Evolutionary conservation across 305 asterid genomes (phyloP).

Genomic region (Fraxinus baroniana): DNA sequence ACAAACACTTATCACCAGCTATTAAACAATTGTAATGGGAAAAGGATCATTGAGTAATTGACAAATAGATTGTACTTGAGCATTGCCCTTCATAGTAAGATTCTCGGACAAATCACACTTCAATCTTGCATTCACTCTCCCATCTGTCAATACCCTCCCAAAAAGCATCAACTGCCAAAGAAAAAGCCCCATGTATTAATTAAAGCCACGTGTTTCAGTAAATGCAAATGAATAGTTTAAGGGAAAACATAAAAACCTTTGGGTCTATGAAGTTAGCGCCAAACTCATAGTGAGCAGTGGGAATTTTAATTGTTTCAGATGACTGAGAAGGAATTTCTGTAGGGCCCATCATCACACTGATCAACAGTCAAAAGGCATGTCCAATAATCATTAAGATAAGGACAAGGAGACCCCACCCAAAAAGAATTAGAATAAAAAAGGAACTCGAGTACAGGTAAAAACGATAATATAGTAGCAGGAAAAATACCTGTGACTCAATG

Average conservation of each 20-base stretch:
- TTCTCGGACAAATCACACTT: slow-evolving; percentile 86
- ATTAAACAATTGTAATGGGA: neutral
- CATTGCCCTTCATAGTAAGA: slow-evolving; percentile 76
- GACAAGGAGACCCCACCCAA: neutral
- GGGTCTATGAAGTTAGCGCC: slow-evolving; percentile 94
- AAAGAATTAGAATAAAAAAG: neutral
- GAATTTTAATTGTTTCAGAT: slow-evolving; percentile 74
- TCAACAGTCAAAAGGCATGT: slow-evolving; percentile 17
- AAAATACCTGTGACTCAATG: slow-evolving; percentile 88
- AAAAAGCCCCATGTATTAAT: slow-evolving; percentile 29
- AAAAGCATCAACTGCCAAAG: too few species aligned
- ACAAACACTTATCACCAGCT: slow-evolving; percentile 1
- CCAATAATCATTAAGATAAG: neutral
- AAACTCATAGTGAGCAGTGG: slow-evolving; percentile 88
- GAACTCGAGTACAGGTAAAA: neutral
- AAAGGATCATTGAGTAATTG: slow-evolving; percentile 5
- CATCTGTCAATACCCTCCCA: slow-evolving; percentile 89
- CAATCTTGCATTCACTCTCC: slow-evolving; percentile 87
- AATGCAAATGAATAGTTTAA: slow-evolving; percentile 14
- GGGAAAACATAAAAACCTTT: slow-evolving; percentile 44
- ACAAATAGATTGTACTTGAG: slow-evolving; percentile 56
- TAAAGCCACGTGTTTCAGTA: neutral
- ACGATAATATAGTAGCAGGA: slow-evolving; percentile 9
- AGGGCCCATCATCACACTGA: slow-evolving; percentile 95
- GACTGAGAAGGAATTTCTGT: slow-evolving; percentile 91